phyloP scores from a whole-genome alignment of 345 rosid genomes.

The Xanthoceras sorbifolium region DNA sequence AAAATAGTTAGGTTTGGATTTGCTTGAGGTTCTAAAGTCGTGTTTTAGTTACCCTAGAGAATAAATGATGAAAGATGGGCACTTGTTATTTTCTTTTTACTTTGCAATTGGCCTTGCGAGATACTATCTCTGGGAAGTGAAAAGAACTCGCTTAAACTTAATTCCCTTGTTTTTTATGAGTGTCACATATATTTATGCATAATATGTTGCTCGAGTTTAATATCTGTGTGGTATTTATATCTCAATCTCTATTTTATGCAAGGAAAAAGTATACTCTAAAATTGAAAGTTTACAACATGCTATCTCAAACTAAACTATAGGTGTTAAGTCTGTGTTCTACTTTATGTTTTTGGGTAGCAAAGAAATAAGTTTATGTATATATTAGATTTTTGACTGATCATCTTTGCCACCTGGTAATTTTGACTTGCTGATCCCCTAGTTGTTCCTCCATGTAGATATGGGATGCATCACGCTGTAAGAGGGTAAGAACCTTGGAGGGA shows the following conservation, averaged over 20 bases:
- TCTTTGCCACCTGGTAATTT: not conserved
- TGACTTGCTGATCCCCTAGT: conserved; percentile 4
- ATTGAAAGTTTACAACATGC: not conserved
- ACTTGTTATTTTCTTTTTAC: not conserved
- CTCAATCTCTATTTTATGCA: not conserved
- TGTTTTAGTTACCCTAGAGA: not conserved
- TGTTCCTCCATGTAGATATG: conserved; percentile 57
- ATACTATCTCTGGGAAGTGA: not conserved
- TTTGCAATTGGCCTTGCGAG: not conserved
- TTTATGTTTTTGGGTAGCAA: not conserved
- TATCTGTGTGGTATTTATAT: not conserved
- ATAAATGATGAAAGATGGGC: not conserved
- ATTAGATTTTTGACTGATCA: conserved; percentile 9
- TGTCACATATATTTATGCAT: not conserved
- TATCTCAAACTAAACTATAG: not conserved
- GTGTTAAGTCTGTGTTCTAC: not conserved
- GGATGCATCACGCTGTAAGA: conserved; percentile 86
- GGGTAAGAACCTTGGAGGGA: conserved; percentile 93
- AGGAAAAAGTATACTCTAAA: not conserved
- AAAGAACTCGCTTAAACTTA: not conserved
- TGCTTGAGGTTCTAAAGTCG: not conserved
- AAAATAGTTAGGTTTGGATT: not conserved
- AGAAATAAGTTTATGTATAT: not conserved
- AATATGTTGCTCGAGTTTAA: not conserved
- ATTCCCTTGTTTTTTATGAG: not conserved